Base-by-base conservation (phyloP, 352 stramenopile species). In the Phytopythium sindhum region DNA sequence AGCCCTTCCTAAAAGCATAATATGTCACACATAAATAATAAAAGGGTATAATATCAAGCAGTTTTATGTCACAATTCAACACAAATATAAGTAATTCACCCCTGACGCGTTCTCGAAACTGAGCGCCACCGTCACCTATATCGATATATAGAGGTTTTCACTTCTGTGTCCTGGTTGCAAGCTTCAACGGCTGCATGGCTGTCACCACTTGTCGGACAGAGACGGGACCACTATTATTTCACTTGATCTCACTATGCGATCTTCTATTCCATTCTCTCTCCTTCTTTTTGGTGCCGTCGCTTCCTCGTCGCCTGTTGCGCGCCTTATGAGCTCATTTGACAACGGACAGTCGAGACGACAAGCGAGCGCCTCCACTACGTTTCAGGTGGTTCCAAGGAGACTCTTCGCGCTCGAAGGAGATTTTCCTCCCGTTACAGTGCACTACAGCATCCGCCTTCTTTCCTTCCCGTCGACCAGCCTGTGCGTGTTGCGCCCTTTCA, bases 241-340 rank as follows among this genome's bases (percentile, higher is more conserved):
- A 63, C 29, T 42, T 31, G 21, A 19, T 76, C 62, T 84, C 28
- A 68, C 68, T 33, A 84, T 77, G 28, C 66, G 19, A n/a, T 17
- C 23, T 23, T 15, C 47, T 23, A 26, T 48, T 24, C 2, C 10
- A 24, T 8, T 47, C 41, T 17, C 14, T 26, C 21, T 10, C 15
- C 21, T 24, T n/a, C 0, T 39, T 39, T 14, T 39, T 39, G 1
- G 2, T 14, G 33, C 33, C 33, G 33, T 39, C 33, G 33, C 33
- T 39, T 39, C 10, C 33, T 39, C 33, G 33, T 39, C 33, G 6
- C 6, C 33, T 39, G n/a, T 28, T 28, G 47, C 47, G n/a, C n/a
- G 3, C n/a, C 3, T 28, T 8, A 53, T 8, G 8, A 28, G 47
- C 47, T 53, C 47, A 53, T 53, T 53, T 53, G 12, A 23, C 19